Conservation (phyloP, 2,329 filamentous ascomycete genomes). For the Monosporascus ibericus region DNA sequence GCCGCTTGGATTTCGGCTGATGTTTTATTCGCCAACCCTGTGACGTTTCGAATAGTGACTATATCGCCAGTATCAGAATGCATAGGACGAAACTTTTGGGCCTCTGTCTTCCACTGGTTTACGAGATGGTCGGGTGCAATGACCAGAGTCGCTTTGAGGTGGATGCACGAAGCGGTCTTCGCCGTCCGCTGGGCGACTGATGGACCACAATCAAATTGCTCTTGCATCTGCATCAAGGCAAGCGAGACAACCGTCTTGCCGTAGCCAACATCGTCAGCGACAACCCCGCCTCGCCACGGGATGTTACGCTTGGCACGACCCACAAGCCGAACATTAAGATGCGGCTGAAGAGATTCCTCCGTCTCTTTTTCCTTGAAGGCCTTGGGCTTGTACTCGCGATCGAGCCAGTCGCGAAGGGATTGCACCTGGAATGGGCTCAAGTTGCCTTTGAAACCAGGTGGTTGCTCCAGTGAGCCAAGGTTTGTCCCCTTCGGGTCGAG, state of each 20-base stretch:
- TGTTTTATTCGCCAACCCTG: conserved; percentile 4
- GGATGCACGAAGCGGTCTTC: conserved; percentile 11
- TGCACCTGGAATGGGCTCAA: conserved; percentile 18
- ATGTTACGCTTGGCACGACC: conserved; percentile 24
- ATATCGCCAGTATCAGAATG: conserved; percentile 9
- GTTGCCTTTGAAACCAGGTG: not conserved
- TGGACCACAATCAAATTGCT: conserved; percentile 10
- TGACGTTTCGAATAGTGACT: conserved; percentile 17
- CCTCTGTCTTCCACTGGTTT: conserved; percentile 32
- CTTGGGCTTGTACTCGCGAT: conserved; percentile 13
- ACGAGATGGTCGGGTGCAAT: conserved; percentile 35
- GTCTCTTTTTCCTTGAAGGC: conserved; percentile 30
- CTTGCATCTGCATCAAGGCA: conserved; percentile 28
- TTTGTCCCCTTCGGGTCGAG: not conserved
- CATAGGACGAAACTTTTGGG: conserved; percentile 25
- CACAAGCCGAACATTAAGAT: conserved; percentile 27
- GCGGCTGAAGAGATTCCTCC: conserved; percentile 30
- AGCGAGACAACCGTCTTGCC: conserved; percentile 38
- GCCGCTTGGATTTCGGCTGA: conserved; percentile 17
- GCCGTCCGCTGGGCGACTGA: conserved; percentile 13
- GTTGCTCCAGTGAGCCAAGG: not conserved
- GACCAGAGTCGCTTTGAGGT: conserved; percentile 31
- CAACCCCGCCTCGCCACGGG: conserved; percentile 29
- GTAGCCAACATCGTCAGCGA: conserved; percentile 39
- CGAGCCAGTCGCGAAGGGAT: conserved; percentile 27